A percentile compares a stretch with the other conserved stretches of the same genome.
Evolutionary conservation across 495 filamentous ascomycete species (phyloP).

Genomic region (Aspergillus sclerotiicarbonarius): DNA sequence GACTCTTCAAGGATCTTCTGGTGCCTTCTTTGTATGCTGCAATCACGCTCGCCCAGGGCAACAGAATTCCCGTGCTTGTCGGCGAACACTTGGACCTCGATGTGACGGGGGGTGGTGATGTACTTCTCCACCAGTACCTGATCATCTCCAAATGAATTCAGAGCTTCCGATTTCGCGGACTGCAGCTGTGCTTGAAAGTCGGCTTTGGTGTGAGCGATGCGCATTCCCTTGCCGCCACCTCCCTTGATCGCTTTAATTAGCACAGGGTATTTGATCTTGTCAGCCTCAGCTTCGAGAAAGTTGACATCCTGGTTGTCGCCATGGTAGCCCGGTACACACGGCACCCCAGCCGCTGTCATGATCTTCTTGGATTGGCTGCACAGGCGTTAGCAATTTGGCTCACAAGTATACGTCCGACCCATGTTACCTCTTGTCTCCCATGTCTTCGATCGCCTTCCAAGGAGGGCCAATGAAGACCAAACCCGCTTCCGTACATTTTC

Average conservation of each 20-base stretch:
- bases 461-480: conserved; percentile 94
- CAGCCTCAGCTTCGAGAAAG: conserved; percentile 69
- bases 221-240: conserved; percentile 98
- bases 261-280: conserved; percentile 85
- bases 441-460: conserved; percentile 87
- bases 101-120: conserved; percentile 89
- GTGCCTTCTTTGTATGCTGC: conserved; percentile 83
- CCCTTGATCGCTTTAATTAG: conserved; percentile 96
- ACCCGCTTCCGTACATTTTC: conserved; percentile 84
- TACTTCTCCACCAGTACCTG: conserved; percentile 97
- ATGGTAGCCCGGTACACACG: conserved; percentile 96
- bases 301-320: conserved; percentile 75
- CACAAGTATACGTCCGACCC: not conserved
- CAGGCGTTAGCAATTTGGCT: conserved; percentile 9
- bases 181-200: conserved; percentile 80
- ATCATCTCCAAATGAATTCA: conserved; percentile 91
- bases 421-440: conserved; percentile 87
- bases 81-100: conserved; percentile 97
- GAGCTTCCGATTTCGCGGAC: conserved; percentile 86
- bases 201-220: conserved; percentile 71
- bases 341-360: conserved; percentile 89
- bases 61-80: conserved; percentile 85
- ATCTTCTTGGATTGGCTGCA: conserved; percentile 81
- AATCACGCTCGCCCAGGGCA: conserved; percentile 81
- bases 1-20: conserved; percentile 98